Evolutionary conservation across 768 basidiomycete species (phyloP), one percentile per base, ranked within the genome.

Genomic region (Mycena metata): DNA sequence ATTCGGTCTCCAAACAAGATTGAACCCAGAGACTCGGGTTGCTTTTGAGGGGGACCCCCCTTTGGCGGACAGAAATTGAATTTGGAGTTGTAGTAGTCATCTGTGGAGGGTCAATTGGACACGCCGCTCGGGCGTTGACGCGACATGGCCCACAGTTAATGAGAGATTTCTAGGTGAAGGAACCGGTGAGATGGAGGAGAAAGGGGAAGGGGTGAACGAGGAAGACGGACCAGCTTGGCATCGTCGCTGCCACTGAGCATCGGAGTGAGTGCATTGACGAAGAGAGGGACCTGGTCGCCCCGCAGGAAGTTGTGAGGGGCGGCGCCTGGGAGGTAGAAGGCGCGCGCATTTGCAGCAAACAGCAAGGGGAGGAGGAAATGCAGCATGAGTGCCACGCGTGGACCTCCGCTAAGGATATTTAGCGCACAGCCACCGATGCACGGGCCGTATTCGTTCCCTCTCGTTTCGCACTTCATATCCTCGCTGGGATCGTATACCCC

Each of bases 1-100:
- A 99, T 95, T 70, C 97, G 86, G 83, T 98, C 97, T 17, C 97
- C 97, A 72, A 98, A 98, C n/a, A 99, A 82, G 73, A 98, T 96
- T 19, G 94, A 94, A 8, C 97, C 97, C 30, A 98, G 82, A 1
- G 90, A 92, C 78, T 96, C 96, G 4, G 95, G 92, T 76, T 91
- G 90, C 72, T 88, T 88, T 76, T 88, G 79, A 23, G 90, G 85
- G 12, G n/a, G n/a, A n/a, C n/a, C 95, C 96, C 21, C 82, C 91
- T 46, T 85, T 80, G 97, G 97, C 65, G 88, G 76, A 76, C 97
- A 99, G 79, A 98, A 98, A 69, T 89, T 90, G 69, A 98, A 93
- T 60, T 85, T 84, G 2, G 91, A 88, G 75, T 96, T 88, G 79
- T 98, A 99, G 80, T 97, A 98, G 78, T 99, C 97, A 78, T 97